These are phyloP conservation scores for Serendipita sp. DNA, from an alignment of 1,284 basidiomycete species.

Conservation along the genomic window DNA sequence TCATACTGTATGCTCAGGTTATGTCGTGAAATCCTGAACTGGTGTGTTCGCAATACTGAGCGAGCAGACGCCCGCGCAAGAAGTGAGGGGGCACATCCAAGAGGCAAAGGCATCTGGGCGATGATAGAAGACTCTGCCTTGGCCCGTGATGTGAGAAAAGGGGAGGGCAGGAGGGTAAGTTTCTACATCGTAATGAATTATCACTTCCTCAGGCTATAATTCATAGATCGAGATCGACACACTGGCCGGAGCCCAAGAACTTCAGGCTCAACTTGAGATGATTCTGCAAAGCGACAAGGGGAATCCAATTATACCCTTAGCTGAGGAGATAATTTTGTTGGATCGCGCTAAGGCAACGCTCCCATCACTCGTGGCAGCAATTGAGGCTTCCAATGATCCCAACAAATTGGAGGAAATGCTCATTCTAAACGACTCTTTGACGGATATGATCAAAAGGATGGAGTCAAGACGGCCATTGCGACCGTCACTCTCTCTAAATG, in stretches of 20 bases:
- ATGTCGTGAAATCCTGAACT: constrained; percentile 64
- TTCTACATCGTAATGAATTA: constrained; percentile 12
- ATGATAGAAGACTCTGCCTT: constrained; percentile 71
- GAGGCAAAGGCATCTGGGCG: constrained; percentile 57
- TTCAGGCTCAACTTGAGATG: constrained; percentile 36
- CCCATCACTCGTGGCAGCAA: constrained; percentile 42
- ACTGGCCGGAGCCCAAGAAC: constrained; percentile 34
- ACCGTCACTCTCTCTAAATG: neutral
- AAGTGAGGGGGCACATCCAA: constrained; percentile 22
- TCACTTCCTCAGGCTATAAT: neutral
- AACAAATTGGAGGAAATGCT: constrained; percentile 50
- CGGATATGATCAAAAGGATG: constrained; percentile 25
- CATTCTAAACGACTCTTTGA: constrained; percentile 56
- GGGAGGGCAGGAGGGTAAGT: constrained; percentile 44
- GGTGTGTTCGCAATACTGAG: constrained; percentile 85
- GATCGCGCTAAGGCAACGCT: constrained; percentile 38
- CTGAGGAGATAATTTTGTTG: constrained; percentile 21
- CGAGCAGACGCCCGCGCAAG: constrained; percentile 23
- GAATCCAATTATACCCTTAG: constrained; percentile 19
- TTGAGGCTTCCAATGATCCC: constrained; percentile 43
- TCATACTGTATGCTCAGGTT: constrained; percentile 27
- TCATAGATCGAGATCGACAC: constrained; percentile 39
- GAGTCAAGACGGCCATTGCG: constrained; percentile 4
- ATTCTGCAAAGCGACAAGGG: constrained; percentile 20
- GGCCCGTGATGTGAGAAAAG: constrained; percentile 49